A percentile compares a stretch with the other conserved stretches of the same genome.
phyloP scores from a whole-genome alignment of 83 land plant genomes.

The Picea abies region DNA sequence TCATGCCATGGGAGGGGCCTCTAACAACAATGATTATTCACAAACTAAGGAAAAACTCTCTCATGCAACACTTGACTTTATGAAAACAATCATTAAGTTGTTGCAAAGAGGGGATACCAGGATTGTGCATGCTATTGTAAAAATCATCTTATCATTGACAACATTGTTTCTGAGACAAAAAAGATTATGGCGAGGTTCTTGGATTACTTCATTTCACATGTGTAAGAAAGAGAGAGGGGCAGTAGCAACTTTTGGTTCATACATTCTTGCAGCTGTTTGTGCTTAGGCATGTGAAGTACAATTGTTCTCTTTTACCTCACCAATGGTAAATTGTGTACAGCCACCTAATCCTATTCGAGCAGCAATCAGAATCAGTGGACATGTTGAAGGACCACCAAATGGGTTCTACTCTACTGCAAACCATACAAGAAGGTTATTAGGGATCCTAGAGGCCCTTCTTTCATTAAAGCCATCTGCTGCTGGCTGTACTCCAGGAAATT shows the following conservation, averaged over 20 bases:
- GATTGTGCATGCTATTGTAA: no score
- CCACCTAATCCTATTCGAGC: background rate
- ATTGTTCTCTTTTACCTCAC: conserved; percentile 65
- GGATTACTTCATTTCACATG: no score
- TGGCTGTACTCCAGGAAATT: conserved; percentile 58
- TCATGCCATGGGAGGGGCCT: no score
- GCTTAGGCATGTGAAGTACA: conserved; percentile 97
- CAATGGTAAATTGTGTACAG: conserved; percentile 2
- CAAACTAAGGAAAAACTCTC: no score
- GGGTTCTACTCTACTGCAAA: conserved; percentile 55
- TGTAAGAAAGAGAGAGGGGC: conserved; percentile 76
- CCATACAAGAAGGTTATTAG: conserved; percentile 72
- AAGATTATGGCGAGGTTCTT: no score
- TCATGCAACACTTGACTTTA: no score
- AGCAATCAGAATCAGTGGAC: conserved; percentile 30
- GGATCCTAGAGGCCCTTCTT: conserved; percentile 81
- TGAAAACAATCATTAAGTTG: no score
- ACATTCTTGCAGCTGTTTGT: conserved; percentile 91
- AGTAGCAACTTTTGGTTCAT: conserved; percentile 89
- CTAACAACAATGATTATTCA: no score
- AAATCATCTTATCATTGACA: no score
- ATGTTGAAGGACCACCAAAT: conserved; percentile 30
- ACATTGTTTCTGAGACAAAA: no score
- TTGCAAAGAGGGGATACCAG: no score
- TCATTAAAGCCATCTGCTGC: conserved; percentile 70